Conservation (phyloP, 805 yeast genomes). For the Candida vartiovaarae region DNA sequence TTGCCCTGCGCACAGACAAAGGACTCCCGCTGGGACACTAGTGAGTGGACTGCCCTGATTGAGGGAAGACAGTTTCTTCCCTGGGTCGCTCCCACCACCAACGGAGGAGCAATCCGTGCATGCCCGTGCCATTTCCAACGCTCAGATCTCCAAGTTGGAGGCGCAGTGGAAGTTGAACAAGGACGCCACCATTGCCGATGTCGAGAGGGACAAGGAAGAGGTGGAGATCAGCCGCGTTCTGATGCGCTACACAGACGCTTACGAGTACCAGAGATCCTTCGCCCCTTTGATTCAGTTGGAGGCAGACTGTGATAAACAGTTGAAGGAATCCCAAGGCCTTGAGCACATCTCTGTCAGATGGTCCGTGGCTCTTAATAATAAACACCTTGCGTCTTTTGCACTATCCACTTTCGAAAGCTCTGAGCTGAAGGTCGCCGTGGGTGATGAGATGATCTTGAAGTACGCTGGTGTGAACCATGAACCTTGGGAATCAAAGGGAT, state of each 20-base stretch:
- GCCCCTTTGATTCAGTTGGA: conserved; percentile 80
- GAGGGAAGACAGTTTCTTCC: conserved; percentile 70
- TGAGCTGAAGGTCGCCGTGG: conserved; percentile 67
- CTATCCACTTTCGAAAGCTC: conserved; percentile 61
- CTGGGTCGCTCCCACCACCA: conserved; percentile 77
- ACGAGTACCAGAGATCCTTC: conserved; percentile 76
- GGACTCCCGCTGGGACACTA: conserved; percentile 79
- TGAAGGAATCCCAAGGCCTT: conserved; percentile 72
- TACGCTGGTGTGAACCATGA: conserved; percentile 50
- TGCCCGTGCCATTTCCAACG: conserved; percentile 49
- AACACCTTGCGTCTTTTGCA: conserved; percentile 62
- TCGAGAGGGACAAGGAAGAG: conserved; percentile 46
- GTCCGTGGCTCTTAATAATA: conserved; percentile 60
- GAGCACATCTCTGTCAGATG: conserved; percentile 68
- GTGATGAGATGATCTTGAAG: conserved; percentile 71
- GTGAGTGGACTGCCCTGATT: conserved; percentile 81
- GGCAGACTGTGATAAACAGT: conserved; percentile 67
- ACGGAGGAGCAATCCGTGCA: conserved; percentile 52
- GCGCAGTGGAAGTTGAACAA: conserved; percentile 73
- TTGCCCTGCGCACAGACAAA: conserved; percentile 79
- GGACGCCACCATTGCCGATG: conserved; percentile 64
- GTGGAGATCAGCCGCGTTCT: conserved; percentile 59
- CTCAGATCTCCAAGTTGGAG: conserved; percentile 68
- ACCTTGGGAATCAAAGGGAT: conserved; percentile 72
- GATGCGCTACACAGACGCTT: conserved; percentile 74